Evolutionary conservation across 2,329 filamentous ascomycete species (phyloP).

Genomic region (Chrysoporthe cubensis): DNA sequence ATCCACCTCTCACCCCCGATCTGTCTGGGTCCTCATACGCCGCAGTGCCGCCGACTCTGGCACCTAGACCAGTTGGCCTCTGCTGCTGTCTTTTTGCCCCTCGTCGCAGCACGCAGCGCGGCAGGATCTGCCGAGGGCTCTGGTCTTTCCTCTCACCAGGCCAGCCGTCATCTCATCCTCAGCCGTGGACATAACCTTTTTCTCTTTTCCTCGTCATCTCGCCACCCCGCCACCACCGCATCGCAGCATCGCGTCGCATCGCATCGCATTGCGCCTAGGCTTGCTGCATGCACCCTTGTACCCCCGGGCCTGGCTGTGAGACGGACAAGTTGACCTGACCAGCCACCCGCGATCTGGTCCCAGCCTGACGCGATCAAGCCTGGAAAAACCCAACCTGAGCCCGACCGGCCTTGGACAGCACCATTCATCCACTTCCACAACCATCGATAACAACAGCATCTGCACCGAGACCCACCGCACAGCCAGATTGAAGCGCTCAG

Average conservation of each 20-base stretch:
- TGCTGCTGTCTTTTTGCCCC: background rate
- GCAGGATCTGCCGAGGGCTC: background rate
- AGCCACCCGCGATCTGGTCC: slow-evolving; percentile 13
- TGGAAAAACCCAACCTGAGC: background rate
- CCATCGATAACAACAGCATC: background rate
- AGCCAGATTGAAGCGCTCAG: background rate
- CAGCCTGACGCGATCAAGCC: background rate
- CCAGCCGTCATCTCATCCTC: background rate
- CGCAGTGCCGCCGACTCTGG: background rate
- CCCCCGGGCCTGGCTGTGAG: background rate
- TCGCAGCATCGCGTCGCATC: background rate
- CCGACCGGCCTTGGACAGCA: background rate
- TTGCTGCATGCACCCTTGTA: background rate
- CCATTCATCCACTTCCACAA: background rate
- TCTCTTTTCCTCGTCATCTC: background rate
- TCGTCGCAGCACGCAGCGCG: background rate
- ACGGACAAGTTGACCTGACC: background rate
- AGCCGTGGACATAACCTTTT: background rate
- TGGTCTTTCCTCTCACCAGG: background rate
- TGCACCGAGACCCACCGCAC: background rate
- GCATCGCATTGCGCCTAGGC: background rate
- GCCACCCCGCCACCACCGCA: background rate
- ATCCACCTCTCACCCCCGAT: background rate
- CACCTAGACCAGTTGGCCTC: background rate
- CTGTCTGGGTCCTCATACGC: background rate